Evolutionary conservation across 495 filamentous ascomycete species (phyloP), one percentile per base, ranked within the genome.

Genomic region (Podospora pseudoanserina): DNA sequence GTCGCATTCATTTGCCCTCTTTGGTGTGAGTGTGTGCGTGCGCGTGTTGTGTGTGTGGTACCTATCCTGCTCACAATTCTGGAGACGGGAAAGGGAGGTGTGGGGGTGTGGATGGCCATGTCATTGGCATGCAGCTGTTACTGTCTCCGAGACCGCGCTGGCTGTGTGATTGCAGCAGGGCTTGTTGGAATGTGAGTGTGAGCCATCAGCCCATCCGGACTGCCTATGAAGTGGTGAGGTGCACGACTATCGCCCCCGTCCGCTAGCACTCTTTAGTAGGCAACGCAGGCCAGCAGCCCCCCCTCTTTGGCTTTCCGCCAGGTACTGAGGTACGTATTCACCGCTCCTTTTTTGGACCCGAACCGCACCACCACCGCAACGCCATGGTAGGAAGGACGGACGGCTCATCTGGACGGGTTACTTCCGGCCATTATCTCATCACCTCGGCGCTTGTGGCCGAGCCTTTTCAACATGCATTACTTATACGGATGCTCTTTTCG

Each of bases 321-420:
- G 55, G 39, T 49, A 58, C 55, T 18, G 20, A 4, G 20, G 55
- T 26, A 58, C 23, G 55, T 26, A 65, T 67, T 72, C 70, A 72
- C 70, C 70, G 70, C 70, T 67, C 66, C 66, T 71, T 67, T 64
- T 53, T 34, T 20, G 23, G 55, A 20, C 55, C 55, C 55, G 55
- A 49, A 49, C 39, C 39, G 39, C 39, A 49, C 39, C 39, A 49
- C 39, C 39, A 49, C 39, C 39, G 13, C 39, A 16, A 63, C 58
- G 63, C 70, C 39, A 64, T 57, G 39, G 60, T 65, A 30, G 39
- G 20, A 67, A 26, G 28, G 57, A 64, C 34, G 53, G 60, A 34
- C 49, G 28, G 68, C 11, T 60, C 49, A 49, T 68, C 65, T 7
- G n/a, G 64, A 69, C 68, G 66, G 71, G 71, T 68, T 71, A 70